Evolutionary conservation across 2,329 filamentous ascomycete species (phyloP).

Genomic region (Herpotrichia juniperi): DNA sequence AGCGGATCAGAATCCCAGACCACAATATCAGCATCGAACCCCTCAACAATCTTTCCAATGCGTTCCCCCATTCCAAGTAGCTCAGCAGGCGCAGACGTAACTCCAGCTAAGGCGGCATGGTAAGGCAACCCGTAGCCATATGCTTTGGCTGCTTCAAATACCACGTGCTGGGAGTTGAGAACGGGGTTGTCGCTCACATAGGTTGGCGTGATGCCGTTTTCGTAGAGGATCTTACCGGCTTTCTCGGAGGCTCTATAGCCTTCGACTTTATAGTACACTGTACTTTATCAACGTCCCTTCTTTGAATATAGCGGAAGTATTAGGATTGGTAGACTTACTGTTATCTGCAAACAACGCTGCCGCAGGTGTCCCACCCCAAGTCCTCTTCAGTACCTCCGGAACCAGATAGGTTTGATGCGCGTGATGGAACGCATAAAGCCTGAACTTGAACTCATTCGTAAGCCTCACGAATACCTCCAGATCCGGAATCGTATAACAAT

Average conservation of each 20-base stretch:
- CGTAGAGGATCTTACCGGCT: constrained; percentile 70
- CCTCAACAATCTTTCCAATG: constrained; percentile 48
- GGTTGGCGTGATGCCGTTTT: constrained; percentile 68
- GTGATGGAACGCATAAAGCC: constrained; percentile 71
- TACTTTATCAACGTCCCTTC: too few relatives aligned
- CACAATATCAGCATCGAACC: constrained; percentile 51
- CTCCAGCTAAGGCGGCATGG: constrained; percentile 47
- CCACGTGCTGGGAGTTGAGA: constrained; percentile 71
- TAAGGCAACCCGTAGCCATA: constrained; percentile 50
- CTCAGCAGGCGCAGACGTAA: constrained; percentile 49
- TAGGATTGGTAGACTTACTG: constrained; percentile 36
- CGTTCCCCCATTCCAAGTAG: constrained; percentile 47
- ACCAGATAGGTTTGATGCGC: constrained; percentile 71
- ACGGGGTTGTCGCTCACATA: constrained; percentile 77
- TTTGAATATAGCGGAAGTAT: neutral
- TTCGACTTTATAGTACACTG: constrained; percentile 73
- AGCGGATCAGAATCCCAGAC: constrained; percentile 53
- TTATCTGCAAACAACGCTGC: constrained; percentile 72
- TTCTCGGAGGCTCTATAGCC: constrained; percentile 68
- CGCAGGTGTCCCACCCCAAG: constrained; percentile 46
- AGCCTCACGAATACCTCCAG: constrained; percentile 73
- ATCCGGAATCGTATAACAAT: constrained; percentile 74
- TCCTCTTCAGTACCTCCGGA: constrained; percentile 61
- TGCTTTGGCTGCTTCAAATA: constrained; percentile 62
- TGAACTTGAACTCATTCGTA: constrained; percentile 74